phyloP scores from a whole-genome alignment of 164 flowering plant species.

The Buxus sempervirens region DNA sequence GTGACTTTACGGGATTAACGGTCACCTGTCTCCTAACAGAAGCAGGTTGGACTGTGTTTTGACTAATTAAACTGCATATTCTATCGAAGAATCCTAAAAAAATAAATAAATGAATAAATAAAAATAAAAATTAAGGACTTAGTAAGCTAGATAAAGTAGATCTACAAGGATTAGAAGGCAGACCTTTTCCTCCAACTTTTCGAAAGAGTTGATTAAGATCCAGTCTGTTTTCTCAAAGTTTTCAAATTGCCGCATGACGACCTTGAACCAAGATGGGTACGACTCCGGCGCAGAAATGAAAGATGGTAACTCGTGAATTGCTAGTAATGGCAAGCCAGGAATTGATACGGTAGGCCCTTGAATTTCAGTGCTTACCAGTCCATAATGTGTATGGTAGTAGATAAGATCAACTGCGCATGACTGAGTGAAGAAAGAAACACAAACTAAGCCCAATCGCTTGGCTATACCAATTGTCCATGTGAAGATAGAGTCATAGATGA shows the following conservation, averaged over 20 bases:
- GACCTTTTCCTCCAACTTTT: constrained; percentile 41
- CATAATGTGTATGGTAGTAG: constrained; percentile 18
- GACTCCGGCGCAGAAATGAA: constrained; percentile 19
- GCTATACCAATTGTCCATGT: constrained; percentile 24
- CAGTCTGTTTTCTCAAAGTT: constrained; percentile 40
- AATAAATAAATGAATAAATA: too few species aligned
- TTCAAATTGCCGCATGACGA: constrained; percentile 30
- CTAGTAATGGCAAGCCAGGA: constrained; percentile 37
- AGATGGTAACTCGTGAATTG: constrained; percentile 34
- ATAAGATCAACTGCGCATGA: constrained; percentile 24
- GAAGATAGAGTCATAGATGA: constrained; percentile 13
- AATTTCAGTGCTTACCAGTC: constrained; percentile 19
- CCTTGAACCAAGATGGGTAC: constrained; percentile 24
- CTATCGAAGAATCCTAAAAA: not conserved
- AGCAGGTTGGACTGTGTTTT: too few species aligned
- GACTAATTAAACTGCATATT: too few species aligned
- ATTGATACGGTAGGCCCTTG: constrained; percentile 10
- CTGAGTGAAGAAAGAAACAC: constrained; percentile 32
- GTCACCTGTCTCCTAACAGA: too few species aligned
- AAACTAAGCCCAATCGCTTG: constrained; percentile 13
- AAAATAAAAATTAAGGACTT: too few species aligned
- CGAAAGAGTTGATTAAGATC: constrained; percentile 32
- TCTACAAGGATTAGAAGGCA: not conserved
- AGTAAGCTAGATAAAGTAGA: too few species aligned
- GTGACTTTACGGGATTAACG: too few species aligned